Percentiles rank a stretch among this genome's conserved stretches.
phyloP scores from a whole-genome alignment of 345 rosid species.

The Acer campestre region DNA sequence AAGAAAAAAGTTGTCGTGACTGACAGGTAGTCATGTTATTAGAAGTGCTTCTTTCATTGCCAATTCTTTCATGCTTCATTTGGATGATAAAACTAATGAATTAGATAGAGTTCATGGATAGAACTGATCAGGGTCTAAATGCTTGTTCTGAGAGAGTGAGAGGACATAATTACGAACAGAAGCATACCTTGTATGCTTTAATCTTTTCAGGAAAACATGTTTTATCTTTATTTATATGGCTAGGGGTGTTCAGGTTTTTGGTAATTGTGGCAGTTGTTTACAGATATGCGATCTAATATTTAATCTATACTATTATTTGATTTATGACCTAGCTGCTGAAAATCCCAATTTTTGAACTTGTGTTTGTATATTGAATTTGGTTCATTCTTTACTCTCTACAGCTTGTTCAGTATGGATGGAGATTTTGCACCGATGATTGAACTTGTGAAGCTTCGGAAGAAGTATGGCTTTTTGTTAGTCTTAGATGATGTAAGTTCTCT shows the following conservation, averaged over 20 bases:
- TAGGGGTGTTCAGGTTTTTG: background rate
- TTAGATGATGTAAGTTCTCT: conserved; percentile 83
- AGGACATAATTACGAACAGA: background rate
- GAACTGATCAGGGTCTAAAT: background rate
- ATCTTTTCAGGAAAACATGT: background rate
- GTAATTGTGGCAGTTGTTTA: background rate
- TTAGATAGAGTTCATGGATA: conserved; percentile 8
- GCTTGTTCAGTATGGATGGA: conserved; percentile 99
- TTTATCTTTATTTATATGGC: background rate
- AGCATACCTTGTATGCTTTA: background rate
- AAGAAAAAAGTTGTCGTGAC: conserved; percentile 91
- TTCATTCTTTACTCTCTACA: conserved; percentile 29
- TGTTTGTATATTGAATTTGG: background rate
- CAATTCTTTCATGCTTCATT: conserved; percentile 2
- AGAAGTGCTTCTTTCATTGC: conserved; percentile 13
- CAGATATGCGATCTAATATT: background rate
- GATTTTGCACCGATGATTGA: conserved; percentile 95
- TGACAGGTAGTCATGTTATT: conserved; percentile 66
- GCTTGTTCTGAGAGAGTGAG: background rate
- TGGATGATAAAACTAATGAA: background rate
- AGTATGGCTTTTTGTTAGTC: conserved; percentile 75
- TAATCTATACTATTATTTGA: background rate
- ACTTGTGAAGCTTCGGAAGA: conserved; percentile 71
- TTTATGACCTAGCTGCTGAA: background rate
- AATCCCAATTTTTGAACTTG: background rate